Evolutionary conservation across 192 early-diverging fungal species (phyloP).

Genomic region (Radiomyces spectabilis): DNA sequence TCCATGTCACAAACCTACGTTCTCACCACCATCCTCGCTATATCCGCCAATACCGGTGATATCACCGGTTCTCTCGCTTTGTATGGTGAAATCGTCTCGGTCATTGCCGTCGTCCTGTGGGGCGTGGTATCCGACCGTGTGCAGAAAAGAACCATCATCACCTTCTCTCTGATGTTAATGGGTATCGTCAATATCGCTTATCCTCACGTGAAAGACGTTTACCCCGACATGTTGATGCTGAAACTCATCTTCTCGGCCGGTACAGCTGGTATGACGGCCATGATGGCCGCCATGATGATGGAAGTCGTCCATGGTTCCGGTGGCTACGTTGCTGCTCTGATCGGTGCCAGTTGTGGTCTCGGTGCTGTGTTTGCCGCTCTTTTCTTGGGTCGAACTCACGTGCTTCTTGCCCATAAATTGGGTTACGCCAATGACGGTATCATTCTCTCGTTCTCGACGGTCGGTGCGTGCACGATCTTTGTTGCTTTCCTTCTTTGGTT

Average conservation of each 20-base stretch:
- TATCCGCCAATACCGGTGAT: constrained; percentile 14
- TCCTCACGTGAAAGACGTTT: constrained; percentile 45
- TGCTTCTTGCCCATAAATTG: constrained; percentile 16
- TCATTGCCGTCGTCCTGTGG: constrained; percentile 49
- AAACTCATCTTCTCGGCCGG: constrained; percentile 65
- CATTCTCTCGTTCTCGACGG: too few relatives aligned
- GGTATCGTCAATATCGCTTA: constrained; percentile 42
- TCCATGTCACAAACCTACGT: constrained; percentile 31
- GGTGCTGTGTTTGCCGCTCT: constrained; percentile 52
- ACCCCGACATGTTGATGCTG: constrained; percentile 49
- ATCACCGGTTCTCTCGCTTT: constrained; percentile 52
- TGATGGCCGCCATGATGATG: constrained; percentile 54
- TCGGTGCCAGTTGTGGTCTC: constrained; percentile 51
- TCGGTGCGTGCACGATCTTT: constrained; percentile 26
- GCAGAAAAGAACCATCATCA: constrained; percentile 49
- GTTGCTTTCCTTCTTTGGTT: constrained; percentile 27
- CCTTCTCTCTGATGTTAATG: constrained; percentile 40
- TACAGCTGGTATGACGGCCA: constrained; percentile 47
- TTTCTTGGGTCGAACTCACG: constrained; percentile 26
- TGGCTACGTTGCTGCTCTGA: constrained; percentile 41
- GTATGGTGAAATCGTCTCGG: constrained; percentile 54
- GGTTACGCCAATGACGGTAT: constrained; percentile 19
- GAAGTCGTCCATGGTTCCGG: constrained; percentile 48
- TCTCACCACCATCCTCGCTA: constrained; percentile 16
- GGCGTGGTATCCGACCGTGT: constrained; percentile 53